Evolutionary conservation across 208 protist genomes (phyloP).

Genomic region (Trypanosoma congolense): DNA sequence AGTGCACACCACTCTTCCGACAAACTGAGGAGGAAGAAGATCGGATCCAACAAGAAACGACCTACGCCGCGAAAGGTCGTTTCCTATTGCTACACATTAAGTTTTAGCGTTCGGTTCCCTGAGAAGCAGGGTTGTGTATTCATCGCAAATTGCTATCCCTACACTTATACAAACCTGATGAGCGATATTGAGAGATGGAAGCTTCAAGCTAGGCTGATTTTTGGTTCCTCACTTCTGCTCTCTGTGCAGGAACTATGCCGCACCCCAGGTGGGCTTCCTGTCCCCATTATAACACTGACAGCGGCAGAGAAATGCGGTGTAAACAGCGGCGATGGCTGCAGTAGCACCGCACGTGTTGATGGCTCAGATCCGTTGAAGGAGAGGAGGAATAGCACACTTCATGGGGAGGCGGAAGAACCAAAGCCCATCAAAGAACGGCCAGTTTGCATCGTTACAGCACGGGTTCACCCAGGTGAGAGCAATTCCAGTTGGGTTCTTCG

Average conservation of each 20-base stretch:
- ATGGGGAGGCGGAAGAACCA: background rate
- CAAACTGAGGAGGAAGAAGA: constrained; percentile 15
- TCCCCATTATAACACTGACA: constrained; percentile 92
- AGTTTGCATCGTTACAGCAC: constrained; percentile 86
- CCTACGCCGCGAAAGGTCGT: background rate
- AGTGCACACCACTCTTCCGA: constrained; percentile 6
- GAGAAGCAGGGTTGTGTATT: constrained; percentile 76
- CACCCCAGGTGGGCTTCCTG: constrained; percentile 75
- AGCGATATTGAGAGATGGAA: constrained; percentile 32
- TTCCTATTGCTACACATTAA: constrained; percentile 87
- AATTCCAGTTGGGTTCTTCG: constrained; percentile 95
- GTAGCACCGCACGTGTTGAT: background rate
- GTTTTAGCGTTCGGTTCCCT: constrained; percentile 87
- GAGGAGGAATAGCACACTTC: background rate
- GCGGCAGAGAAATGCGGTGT: constrained; percentile 20
- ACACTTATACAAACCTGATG: constrained; percentile 93
- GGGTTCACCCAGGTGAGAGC: constrained; percentile 97
- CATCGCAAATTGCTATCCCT: constrained; percentile 95
- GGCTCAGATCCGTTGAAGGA: background rate
- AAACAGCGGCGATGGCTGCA: constrained; percentile 28
- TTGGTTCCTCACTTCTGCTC: constrained; percentile 14
- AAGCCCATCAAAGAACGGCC: constrained; percentile 43
- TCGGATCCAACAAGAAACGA: background rate
- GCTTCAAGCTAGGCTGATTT: constrained; percentile 1
- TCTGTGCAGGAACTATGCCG: constrained; percentile 76